Base-by-base conservation (phyloP, 148 eudicot species). In the Linanthus parryae region DNA sequence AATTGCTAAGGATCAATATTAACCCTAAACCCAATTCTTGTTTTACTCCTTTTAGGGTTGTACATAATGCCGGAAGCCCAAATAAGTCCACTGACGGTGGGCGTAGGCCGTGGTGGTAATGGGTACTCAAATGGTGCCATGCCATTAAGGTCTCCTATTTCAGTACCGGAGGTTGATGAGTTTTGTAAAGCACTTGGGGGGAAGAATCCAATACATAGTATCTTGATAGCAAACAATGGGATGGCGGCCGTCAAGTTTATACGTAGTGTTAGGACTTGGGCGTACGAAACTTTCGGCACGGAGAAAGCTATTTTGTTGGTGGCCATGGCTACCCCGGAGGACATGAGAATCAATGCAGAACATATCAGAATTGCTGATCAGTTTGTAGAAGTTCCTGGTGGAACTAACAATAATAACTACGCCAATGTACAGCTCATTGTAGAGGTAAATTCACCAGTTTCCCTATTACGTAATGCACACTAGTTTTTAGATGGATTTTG, bases 261-360 rank as follows among this genome's bases (percentile, higher is more conserved):
- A 37, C 76, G 99, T 48, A 94, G 96, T 62, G 64, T 94, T 36
- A 73, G 99, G 56, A 78, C 88, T 19, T 94, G 99, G 96, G 84
- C 96, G 54, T 94, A 94, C 43, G 96, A 88, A 58, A 82, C 99
- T 18, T 94, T 94, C 65, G 99, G 99, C 44, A 67, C 91, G 5
- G 99, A 94, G 63, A 94, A 94, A 74, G 99, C 96, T 35, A 88
- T 94, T 49, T 69, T 80, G 63, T 59, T 94, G 74, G 99, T 94
- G 59, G 99, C 96, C 53, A 94, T 94, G 99, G 99, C 99, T 44
- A 94, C 99, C 50, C 91, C 99, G 0, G 99, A 94, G 74, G 99
- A 94, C 64, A 94, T 94, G 99, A 84, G 92, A 62, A 94, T 88
- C 52, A 94, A 94, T 65, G 96, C 99, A 2, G 99, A 94, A 56